Base-by-base conservation (phyloP, 495 filamentous ascomycete species). In the Hypomontagnella monticulosa region DNA sequence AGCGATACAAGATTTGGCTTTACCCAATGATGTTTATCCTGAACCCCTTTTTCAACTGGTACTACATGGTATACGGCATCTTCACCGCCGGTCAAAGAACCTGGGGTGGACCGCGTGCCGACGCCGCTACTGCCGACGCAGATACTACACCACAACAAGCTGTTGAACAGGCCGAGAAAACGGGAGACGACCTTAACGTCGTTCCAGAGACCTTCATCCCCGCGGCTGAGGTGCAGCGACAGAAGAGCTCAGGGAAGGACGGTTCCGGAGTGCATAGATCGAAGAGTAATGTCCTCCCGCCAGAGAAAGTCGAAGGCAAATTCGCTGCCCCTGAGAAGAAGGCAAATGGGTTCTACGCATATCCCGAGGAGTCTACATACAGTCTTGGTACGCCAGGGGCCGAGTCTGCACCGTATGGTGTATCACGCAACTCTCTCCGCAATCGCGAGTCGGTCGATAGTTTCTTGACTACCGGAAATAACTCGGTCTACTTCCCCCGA, bases 31-130 rank as follows among this genome's bases (percentile, higher is more conserved):
- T 99, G 93, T 99, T 98, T 72, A 76, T 97, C 50, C 72, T 97
- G 58, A 97, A 97, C 71, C 95, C 95, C 0, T 96, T 97, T 73
- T 94, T 98, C 83, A 98, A 99, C 76, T 99, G 95, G 95, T 83
- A 92, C 36, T 99, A 98, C 79, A 97, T 97, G 90, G 89, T 97
- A 8, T 89, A 89, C 72, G 86, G 86, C 40, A 88, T 88, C 30
- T 97, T 96, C 74, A 99, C 95, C 4, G 93, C 95, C 16, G 93
- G 94, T 16, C 93, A 97, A 73, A 84, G 95, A 34, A 99, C 95
- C 4, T 99, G 95, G 95, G 95, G 95, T 66, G 95, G 95, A 4
- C 95, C 95, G 16, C 86, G 95, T 63, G 93, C 93, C 0, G 95
- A 99, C 76, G 94, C 95, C 27, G 93, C 92, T 36, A 80, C 88